These are phyloP conservation scores for Neurospora sp. DNA, from an alignment of 2,329 filamentous ascomycete genomes.

Conservation along the genomic window DNA sequence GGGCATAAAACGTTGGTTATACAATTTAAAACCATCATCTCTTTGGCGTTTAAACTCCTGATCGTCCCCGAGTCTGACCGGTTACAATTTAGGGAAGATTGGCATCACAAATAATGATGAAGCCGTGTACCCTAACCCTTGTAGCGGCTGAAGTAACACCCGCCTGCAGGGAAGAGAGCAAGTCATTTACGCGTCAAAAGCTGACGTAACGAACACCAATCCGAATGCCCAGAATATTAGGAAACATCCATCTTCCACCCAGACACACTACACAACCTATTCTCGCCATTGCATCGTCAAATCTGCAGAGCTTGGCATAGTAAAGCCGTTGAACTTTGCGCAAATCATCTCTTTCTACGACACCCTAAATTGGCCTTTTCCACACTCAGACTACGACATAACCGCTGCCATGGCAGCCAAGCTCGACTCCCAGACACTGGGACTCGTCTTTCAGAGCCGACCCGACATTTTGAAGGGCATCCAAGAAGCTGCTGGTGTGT, in stretches of 20 bases:
- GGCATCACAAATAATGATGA: not conserved
- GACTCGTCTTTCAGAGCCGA: conserved; percentile 42
- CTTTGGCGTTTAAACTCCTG: not conserved
- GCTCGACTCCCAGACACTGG: conserved; percentile 41
- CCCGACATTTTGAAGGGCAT: conserved; percentile 48
- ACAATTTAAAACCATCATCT: not conserved
- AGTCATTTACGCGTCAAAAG: conserved; percentile 8
- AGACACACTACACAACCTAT: not conserved
- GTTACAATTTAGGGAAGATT: not conserved
- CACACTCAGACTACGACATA: not conserved
- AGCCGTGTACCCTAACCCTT: not conserved
- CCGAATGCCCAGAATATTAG: not conserved
- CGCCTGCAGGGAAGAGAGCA: not conserved
- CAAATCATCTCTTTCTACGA: not conserved
- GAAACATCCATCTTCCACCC: not conserved
- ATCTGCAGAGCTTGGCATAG: not conserved
- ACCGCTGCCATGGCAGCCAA: conserved; percentile 11
- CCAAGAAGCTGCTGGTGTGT: conserved; percentile 41
- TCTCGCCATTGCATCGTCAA: not conserved
- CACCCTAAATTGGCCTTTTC: not conserved
- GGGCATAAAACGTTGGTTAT: not conserved
- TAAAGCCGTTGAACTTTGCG: not conserved
- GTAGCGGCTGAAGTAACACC: not conserved
- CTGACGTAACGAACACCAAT: conserved; percentile 1
- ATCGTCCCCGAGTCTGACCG: not conserved